Base-by-base conservation (phyloP, 805 yeast species). In the Starmerella riodocensis region DNA sequence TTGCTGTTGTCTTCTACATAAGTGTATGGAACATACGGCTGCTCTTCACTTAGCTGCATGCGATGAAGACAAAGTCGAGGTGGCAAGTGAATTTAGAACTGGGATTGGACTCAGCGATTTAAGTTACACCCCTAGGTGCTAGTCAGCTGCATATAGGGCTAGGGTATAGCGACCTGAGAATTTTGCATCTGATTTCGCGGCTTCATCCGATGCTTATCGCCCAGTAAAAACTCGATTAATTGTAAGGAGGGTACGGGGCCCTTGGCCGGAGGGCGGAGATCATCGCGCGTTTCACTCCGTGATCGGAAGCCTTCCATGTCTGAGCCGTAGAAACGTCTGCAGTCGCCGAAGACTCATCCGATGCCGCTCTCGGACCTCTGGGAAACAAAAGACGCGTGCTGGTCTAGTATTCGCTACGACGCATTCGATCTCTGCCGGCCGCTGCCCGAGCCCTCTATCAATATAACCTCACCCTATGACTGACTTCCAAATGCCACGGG, bases 1-100 rank as follows among this genome's bases (percentile, higher is more conserved):
- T 85, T 83, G 50, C 71, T 76, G 24, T 82, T 77, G 22, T 73
- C 67, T 57, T 80, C 88, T 52, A 80, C 84, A 60, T 82, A 82
- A 28, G 68, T 50, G 62, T 74, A 79, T 39, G 62, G 62, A 32
- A 53, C 50, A 48, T 56, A 58, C 22, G 32, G 30, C 29, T 38
- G 39, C n/a, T 43, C 43, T 19, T 41, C 46, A 18, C 7, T 12
- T 22, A 34, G 34, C 19, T 40, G 32, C 43, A 40, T 40, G 23
- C 7, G 27, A 20, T 20, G 35, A 20, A 11, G n/a, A 8, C 26
- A 8, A 24, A 24, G 12, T 24, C 26, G 26, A 24, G 12, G 8
- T 24, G 8, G 26, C 8, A 12, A 24, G 26, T 24, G 26, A 8
- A 14, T 5, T 6, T 14, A 8, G 22, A 29, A 29, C 18, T 6